Base-by-base conservation (phyloP, 2,329 filamentous ascomycete genomes). In the Emmonsia crescens region DNA sequence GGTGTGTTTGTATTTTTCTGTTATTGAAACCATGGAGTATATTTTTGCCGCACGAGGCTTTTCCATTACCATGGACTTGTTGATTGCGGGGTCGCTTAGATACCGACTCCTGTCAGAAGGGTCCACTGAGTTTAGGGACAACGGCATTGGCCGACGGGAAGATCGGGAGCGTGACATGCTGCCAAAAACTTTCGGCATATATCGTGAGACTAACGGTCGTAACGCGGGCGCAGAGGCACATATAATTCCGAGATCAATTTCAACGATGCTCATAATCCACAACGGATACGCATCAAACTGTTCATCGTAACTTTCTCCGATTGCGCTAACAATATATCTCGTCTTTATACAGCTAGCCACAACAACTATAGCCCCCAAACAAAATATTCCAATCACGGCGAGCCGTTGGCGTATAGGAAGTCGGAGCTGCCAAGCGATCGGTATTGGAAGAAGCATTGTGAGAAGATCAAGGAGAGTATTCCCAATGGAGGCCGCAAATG, bases 161-260 rank as follows among this genome's bases (percentile, higher is more conserved):
- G 33, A 56, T 3, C 36, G 31, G 3, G 52, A 31, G n/a, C 31
- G 52, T 5, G n/a, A 33, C 52, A 56, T 24, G n/a, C 9, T 59
- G 19, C 58, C 58, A 36, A 54, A 54, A 31, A 12, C 19, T n/a
- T 60, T 60, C 16, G 58, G 58, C 12, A 54, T 27, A 36, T 60
- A 40, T 31, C 16, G 14, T 27, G 58, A 40, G 10, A 60, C 42
- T 16, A 60, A 40, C 16, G 58, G 46, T 21, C 58, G 29, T 27
- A 60, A n/a, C 6, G 58, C 58, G 21, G 44, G 58, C 0, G 58
- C 58, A 52, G 58, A 60, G 5, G 58, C 58, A 38, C 46, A 60
- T n/a, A 54, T 60, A 51, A 60, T 51, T n/a, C 58, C 48, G n/a
- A 54, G 16, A 60, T 60, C 58, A n/a, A 60, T 33, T 54, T 60